A percentile compares a stretch with the other conserved stretches of the same genome.
Conservation (phyloP, 1,139 yeast genomes). For the Nadsonia commutata region DNA sequence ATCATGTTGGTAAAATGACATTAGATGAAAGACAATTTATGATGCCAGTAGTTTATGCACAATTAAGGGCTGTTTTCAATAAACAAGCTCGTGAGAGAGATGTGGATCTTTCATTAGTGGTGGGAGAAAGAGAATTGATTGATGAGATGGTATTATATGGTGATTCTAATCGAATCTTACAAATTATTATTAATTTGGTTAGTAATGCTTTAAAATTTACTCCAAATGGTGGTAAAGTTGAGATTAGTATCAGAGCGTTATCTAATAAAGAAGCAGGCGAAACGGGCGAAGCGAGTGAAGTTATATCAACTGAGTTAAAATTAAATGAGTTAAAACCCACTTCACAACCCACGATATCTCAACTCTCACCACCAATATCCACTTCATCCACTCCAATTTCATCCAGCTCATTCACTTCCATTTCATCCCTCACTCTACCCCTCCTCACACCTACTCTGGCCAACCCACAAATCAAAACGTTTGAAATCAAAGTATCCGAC, state of each 20-base stretch:
- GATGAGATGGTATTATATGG: constrained; percentile 47
- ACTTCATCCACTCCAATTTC: too few species aligned
- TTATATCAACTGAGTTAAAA: too few species aligned
- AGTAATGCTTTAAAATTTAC: constrained; percentile 83
- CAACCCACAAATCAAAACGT: constrained; percentile 9
- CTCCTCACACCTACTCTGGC: too few species aligned
- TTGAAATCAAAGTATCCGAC: constrained; percentile 62
- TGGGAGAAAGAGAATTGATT: constrained; percentile 31
- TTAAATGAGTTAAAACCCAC: too few species aligned
- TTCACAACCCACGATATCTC: too few species aligned
- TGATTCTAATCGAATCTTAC: constrained; percentile 76
- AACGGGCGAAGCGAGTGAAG: too few species aligned
- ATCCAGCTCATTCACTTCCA: too few species aligned
- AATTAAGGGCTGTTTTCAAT: constrained; percentile 63
- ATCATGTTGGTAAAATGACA: constrained; percentile 75
- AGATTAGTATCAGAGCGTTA: constrained; percentile 44
- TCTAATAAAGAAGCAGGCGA: too few species aligned
- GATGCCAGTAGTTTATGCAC: constrained; percentile 56
- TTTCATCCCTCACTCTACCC: too few species aligned
- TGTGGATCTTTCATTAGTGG: constrained; percentile 41
- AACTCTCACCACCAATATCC: constrained; percentile 58
- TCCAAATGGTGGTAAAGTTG: constrained; percentile 67
- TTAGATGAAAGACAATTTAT: constrained; percentile 66
- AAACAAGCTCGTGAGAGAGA: constrained; percentile 64
- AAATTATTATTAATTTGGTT: constrained; percentile 74